Base-by-base conservation (phyloP, 495 filamentous ascomycete genomes). In the Evernia prunastri region DNA sequence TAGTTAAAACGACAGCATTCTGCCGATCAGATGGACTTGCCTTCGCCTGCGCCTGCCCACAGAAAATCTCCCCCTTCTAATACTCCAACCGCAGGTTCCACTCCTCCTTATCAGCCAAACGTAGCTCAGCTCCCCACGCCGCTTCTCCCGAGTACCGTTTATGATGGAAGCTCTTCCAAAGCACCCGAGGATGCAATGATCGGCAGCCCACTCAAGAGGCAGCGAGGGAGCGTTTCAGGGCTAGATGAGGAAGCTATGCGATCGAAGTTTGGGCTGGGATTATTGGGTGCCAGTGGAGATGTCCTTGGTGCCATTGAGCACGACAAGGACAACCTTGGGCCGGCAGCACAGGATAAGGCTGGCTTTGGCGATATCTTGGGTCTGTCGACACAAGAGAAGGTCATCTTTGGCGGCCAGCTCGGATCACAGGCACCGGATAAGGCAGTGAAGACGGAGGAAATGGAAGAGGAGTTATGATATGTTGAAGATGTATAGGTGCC, bases 1-100 rank as follows among this genome's bases (percentile, higher is more conserved):
- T 72, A 97, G 93, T 84, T 97, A 42, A 98, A 98, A 83, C 89
- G 95, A 63, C 89, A 92, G 67, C 94, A 96, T 76, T 97, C 94
- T 0, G 86, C 85, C 39, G 92, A 95, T 33, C 88, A 86, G 3
- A 75, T 88, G 25, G 81, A 80, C 47, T 75, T 77, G n/a, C 75
- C 66, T 63, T 63, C 72, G 6, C 74, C 78, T 69, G 69, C 75
- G 69, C 70, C 73, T 63, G 67, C 74, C 33, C 69, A 76, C 60
- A 66, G 61, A 54, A 69, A 69, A 69, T 74, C 78, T 31, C 73
- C 77, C 15, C 69, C 76, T 18, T 80, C 75, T 61, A 81, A 75
- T 62, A 82, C 77, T n/a, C 78, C 73, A 49, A 78, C 77, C 23
- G 74, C 78, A 53, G 76, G 56, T 27, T 77, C 80, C 4, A 77